Evolutionary conservation across 2,329 filamentous ascomycete genomes (phyloP).

Genomic region (Colletotrichum scovillei): DNA sequence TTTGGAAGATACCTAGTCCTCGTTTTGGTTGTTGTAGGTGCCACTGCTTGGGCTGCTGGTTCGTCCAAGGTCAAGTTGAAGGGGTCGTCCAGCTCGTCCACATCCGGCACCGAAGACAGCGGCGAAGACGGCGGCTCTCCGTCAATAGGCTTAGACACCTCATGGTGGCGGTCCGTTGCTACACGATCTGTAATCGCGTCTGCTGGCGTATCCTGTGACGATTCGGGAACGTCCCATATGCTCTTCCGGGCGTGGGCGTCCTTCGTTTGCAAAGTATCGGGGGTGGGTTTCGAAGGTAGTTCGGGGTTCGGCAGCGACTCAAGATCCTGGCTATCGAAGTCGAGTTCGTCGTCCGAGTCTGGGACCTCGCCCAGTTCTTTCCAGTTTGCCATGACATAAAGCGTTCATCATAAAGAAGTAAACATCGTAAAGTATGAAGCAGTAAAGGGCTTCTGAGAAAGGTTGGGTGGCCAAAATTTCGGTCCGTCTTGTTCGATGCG

Average conservation of each 20-base stretch:
- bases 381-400: constrained; percentile 56
- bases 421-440: constrained; percentile 5
- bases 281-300: neutral
- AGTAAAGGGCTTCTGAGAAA: neutral
- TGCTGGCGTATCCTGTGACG: constrained; percentile 34
- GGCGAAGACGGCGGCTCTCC: constrained; percentile 45
- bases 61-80: constrained; percentile 7
- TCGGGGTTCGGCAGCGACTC: constrained; percentile 13
- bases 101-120: constrained; percentile 46
- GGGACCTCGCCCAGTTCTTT: constrained; percentile 62
- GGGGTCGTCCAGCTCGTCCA: constrained; percentile 41
- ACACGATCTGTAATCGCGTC: neutral
- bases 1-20: constrained; percentile 4
- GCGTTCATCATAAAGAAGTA: constrained; percentile 34
- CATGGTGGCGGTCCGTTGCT: neutral
- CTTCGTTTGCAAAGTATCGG: constrained; percentile 19
- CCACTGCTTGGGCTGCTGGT: neutral
- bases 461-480: neutral
- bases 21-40: neutral
- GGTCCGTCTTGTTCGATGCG: neutral
- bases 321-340: constrained; percentile 50
- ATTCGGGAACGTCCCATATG: constrained; percentile 52
- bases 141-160: neutral
- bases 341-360: constrained; percentile 62
- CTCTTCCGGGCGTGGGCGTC: constrained; percentile 37